These are phyloP conservation scores for Apostasia ramifera DNA, from an alignment of 106 monocot species.

Conservation along the genomic window DNA sequence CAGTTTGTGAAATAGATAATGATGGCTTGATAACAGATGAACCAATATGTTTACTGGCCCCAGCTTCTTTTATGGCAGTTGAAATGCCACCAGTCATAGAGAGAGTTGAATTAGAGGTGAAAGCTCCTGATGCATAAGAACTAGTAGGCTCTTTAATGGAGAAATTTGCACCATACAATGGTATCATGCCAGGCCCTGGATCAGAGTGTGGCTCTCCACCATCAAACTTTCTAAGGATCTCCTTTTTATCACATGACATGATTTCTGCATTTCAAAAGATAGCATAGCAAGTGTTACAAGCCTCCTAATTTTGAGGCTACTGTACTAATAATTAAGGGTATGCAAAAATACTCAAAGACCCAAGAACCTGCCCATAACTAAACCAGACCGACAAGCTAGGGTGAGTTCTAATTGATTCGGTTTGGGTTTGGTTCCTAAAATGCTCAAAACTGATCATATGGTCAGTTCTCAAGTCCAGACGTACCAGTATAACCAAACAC, in stretches of 20 bases:
- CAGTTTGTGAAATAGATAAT: slow-evolving; percentile 13
- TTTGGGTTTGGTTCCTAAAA: too few species aligned
- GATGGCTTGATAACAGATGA: slow-evolving; percentile 13
- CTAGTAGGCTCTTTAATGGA: not conserved
- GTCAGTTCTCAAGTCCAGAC: too few species aligned
- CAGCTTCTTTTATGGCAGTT: not conserved
- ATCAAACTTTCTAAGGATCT: not conserved
- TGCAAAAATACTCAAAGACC: not conserved
- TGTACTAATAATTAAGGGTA: not conserved
- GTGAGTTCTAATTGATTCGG: too few species aligned
- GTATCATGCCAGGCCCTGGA: slow-evolving; percentile 2
- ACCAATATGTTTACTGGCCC: not conserved
- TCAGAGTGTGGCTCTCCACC: not conserved
- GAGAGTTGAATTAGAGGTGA: not conserved
- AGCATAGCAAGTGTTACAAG: not conserved
- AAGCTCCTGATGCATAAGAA: not conserved
- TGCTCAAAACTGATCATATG: too few species aligned
- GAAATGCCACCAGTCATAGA: not conserved
- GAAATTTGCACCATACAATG: not conserved
- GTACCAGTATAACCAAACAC: too few species aligned
- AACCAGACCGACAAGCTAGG: too few species aligned
- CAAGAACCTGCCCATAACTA: too few species aligned
- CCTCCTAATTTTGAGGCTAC: not conserved
- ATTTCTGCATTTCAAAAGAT: not conserved
- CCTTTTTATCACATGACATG: slow-evolving; percentile 4